These are phyloP conservation scores for Phyllosticta paracitricarpa DNA, from an alignment of 2,329 filamentous ascomycete species.

Conservation along the genomic window DNA sequence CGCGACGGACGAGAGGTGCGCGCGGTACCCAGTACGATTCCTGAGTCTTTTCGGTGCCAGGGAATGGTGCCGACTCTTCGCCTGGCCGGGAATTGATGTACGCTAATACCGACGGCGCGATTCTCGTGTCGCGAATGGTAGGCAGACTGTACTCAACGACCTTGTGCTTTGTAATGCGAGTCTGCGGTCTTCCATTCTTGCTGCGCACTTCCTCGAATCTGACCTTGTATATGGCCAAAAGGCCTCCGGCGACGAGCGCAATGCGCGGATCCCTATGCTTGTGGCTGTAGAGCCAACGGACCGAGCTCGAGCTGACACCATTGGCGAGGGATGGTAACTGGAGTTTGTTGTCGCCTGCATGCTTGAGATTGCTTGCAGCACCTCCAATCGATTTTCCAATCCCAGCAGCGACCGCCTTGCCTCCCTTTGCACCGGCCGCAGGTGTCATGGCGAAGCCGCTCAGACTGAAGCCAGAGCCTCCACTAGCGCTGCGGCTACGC, in stretches of 20 bases:
- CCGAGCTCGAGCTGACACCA: slow-evolving; percentile 48
- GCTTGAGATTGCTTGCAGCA: slow-evolving; percentile 60
- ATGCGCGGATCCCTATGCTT: slow-evolving; percentile 32
- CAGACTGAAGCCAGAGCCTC: slow-evolving; percentile 19
- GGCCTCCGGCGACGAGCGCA: slow-evolving; percentile 54
- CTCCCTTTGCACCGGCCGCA: slow-evolving; percentile 49
- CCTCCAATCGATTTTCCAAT: slow-evolving; percentile 61
- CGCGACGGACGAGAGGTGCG: background rate
- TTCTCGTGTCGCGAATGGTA: slow-evolving; percentile 47
- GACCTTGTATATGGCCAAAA: slow-evolving; percentile 55
- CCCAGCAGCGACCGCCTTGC: slow-evolving; percentile 61
- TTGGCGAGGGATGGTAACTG: slow-evolving; percentile 50
- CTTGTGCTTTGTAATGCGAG: slow-evolving; percentile 43
- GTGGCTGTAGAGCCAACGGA: slow-evolving; percentile 55
- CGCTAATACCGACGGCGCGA: slow-evolving; percentile 22
- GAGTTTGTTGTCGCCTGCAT: slow-evolving; percentile 66
- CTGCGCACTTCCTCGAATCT: slow-evolving; percentile 37
- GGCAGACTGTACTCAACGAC: slow-evolving; percentile 60
- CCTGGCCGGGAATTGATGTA: slow-evolving; percentile 21
- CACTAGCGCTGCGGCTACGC: slow-evolving; percentile 24
- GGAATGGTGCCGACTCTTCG: slow-evolving; percentile 13
- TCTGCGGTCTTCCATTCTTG: slow-evolving; percentile 26
- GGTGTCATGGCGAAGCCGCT: slow-evolving; percentile 31
- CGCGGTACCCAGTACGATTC: slow-evolving; percentile 6
- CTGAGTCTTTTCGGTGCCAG: background rate